phyloP scores from a whole-genome alignment of 176 grass and related monocot genomes.

The Bonia amplexicaulis region DNA sequence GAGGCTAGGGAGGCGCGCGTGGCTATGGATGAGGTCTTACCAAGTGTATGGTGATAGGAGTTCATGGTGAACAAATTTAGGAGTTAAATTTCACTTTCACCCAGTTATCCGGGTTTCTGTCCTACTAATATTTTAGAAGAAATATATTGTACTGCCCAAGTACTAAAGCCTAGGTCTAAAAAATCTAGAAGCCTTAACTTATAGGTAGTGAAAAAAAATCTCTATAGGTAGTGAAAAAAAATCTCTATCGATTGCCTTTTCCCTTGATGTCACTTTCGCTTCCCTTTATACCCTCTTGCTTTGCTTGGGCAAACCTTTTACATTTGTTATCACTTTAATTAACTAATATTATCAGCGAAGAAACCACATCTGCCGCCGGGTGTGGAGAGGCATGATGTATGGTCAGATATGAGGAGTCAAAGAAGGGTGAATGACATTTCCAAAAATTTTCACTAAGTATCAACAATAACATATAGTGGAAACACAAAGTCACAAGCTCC shows the following conservation, averaged over 20 bases:
- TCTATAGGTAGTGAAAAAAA: background rate
- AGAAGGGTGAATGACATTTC: too few relatives aligned
- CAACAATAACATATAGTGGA: too few relatives aligned
- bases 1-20: slow-evolving; percentile 1
- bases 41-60: background rate
- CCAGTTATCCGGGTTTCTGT: background rate
- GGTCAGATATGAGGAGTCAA: too few relatives aligned
- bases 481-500: too few relatives aligned
- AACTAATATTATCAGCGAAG: slow-evolving; percentile 11
- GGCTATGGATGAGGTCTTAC: background rate
- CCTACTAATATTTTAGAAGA: background rate
- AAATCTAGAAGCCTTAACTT: too few relatives aligned
- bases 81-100: slow-evolving; percentile 3
- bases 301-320: slow-evolving; percentile 13
- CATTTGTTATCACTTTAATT: slow-evolving; percentile 10
- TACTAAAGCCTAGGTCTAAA: background rate
- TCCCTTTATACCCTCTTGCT: background rate
- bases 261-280: background rate
- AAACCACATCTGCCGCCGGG: background rate
- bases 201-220: background rate
- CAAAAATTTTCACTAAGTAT: too few relatives aligned
- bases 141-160: background rate
- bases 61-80: background rate
- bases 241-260: background rate
- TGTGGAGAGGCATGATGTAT: background rate